phyloP scores from a whole-genome alignment of 2,329 filamentous ascomycete genomes.

The Thielaviopsis ethacetica region DNA sequence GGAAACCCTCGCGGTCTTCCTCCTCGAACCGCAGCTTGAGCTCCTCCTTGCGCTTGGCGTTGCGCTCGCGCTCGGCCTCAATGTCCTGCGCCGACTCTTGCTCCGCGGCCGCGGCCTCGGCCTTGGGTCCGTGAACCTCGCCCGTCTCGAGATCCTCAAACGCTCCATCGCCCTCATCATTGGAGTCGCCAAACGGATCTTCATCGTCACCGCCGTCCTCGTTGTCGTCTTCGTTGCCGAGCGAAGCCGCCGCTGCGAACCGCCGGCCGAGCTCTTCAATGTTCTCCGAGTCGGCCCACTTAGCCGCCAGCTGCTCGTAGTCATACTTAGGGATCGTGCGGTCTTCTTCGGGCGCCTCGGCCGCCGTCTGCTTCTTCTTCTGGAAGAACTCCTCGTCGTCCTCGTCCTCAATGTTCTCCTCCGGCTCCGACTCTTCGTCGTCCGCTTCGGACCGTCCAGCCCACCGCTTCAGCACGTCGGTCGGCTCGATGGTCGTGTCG shows the following conservation, averaged over 20 bases:
- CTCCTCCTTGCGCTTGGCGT: slow-evolving; percentile 86
- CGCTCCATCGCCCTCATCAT: slow-evolving; percentile 59
- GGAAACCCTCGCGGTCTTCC: slow-evolving; percentile 91
- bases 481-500: slow-evolving; percentile 58
- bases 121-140: slow-evolving; percentile 33
- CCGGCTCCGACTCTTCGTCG: slow-evolving; percentile 26
- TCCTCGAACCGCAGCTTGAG: slow-evolving; percentile 89
- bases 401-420: slow-evolving; percentile 36
- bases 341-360: slow-evolving; percentile 62
- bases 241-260: slow-evolving; percentile 52
- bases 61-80: slow-evolving; percentile 80
- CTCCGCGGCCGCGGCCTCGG: slow-evolving; percentile 19
- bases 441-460: slow-evolving; percentile 42
- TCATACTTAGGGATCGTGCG: slow-evolving; percentile 64
- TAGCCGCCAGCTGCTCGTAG: slow-evolving; percentile 63
- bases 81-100: slow-evolving; percentile 35
- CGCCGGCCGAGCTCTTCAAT: slow-evolving; percentile 57
- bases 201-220: slow-evolving; percentile 33
- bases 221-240: slow-evolving; percentile 17
- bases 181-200: slow-evolving; percentile 34
- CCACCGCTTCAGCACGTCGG: slow-evolving; percentile 67
- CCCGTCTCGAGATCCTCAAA: slow-evolving; percentile 78
- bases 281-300: slow-evolving; percentile 69
- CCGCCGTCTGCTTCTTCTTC: slow-evolving; percentile 44
- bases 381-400: slow-evolving; percentile 48